Percentiles rank a stretch among this genome's conserved stretches.
phyloP scores from a whole-genome alignment of 2,329 filamentous ascomycete species.

The Aspergillus novoparasiticus region DNA sequence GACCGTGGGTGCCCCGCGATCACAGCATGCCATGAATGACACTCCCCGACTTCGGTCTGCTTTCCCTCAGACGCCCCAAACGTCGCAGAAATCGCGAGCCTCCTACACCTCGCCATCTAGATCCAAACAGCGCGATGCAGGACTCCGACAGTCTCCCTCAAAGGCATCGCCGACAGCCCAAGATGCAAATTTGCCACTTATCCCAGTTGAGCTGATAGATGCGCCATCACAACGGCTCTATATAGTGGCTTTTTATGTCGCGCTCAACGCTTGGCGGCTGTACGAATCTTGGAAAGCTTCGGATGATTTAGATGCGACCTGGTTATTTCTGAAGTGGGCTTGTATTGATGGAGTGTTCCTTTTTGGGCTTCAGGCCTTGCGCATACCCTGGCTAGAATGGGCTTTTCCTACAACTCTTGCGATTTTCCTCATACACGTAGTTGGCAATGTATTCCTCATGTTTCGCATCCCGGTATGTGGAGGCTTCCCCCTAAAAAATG shows the following conservation, averaged over 20 bases:
- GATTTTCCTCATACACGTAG: conserved; percentile 71
- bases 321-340: conserved; percentile 92
- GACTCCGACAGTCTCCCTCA: conserved; percentile 25
- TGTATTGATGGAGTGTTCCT: conserved; percentile 83
- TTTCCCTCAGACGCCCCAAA: conserved; percentile 73
- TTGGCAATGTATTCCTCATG: conserved; percentile 85
- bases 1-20: conserved; percentile 21
- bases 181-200: conserved; percentile 60
- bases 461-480: conserved; percentile 76
- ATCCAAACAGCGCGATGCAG: conserved; percentile 27
- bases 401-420: conserved; percentile 72
- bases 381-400: conserved; percentile 96
- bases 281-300: conserved; percentile 83
- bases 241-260: conserved; percentile 75
- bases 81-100: conserved; percentile 42
- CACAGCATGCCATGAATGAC: conserved; percentile 73
- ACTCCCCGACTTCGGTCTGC: conserved; percentile 82
- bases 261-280: conserved; percentile 77
- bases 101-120: conserved; percentile 31
- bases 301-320: conserved; percentile 83
- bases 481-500: not conserved
- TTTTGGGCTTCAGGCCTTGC: conserved; percentile 80
- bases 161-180: conserved; percentile 25
- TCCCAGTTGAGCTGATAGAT: conserved; percentile 80
- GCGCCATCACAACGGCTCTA: conserved; percentile 90